phyloP scores from a whole-genome alignment of 306 rosid genomes.

The Lithocarpus polystachyus region DNA sequence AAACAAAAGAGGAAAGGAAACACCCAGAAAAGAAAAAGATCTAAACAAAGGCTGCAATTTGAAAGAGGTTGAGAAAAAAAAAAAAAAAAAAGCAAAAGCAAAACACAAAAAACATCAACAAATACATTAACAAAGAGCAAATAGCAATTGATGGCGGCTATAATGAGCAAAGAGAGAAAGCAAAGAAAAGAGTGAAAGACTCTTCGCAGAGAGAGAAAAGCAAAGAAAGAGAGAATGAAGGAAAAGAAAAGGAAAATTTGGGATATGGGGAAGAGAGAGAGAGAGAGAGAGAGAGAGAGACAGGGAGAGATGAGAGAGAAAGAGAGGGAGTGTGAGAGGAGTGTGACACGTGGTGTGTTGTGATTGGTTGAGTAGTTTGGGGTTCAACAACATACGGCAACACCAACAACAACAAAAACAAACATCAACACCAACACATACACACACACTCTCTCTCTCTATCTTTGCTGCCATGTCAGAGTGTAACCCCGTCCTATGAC shows the following conservation, averaged over 20 bases:
- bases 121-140: neutral
- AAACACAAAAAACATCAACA: neutral
- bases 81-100: neutral
- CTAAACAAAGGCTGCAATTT: constrained; percentile 4
- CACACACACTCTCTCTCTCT: constrained; percentile 20
- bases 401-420: constrained; percentile 34
- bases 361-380: constrained; percentile 36
- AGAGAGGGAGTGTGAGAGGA: constrained; percentile 9
- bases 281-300: neutral
- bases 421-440: constrained; percentile 27
- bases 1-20: neutral
- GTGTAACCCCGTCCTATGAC: constrained; percentile 82
- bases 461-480: constrained; percentile 93
- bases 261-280: neutral
- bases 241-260: neutral
- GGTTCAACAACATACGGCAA: constrained; percentile 40
- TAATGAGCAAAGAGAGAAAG: constrained; percentile 4
- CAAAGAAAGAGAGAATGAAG: neutral
- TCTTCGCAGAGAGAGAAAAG: neutral
- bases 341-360: constrained; percentile 47
- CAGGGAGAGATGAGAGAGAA: neutral
- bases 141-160: constrained; percentile 11
- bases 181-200: neutral
- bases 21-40: neutral
- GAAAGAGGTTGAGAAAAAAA: neutral